phyloP scores from a whole-genome alignment of 495 filamentous ascomycete species.

The Chaetomium cochliodes region DNA sequence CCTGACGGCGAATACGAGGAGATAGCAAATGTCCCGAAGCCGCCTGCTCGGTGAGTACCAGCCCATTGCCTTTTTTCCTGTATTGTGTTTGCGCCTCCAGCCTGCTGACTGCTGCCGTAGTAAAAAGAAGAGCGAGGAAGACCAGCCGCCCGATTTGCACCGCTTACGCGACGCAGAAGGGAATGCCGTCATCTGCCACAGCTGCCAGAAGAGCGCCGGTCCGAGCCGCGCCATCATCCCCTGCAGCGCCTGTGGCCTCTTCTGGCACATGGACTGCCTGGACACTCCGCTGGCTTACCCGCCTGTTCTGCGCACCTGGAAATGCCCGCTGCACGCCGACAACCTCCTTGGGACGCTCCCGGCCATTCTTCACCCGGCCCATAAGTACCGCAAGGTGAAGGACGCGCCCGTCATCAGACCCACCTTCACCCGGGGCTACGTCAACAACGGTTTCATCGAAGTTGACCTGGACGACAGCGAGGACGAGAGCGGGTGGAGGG shows the following conservation, averaged over 20 bases:
- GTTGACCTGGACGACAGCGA: conserved; percentile 63
- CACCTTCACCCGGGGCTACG: conserved; percentile 56
- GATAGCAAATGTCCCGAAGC: conserved; percentile 39
- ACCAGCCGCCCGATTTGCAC: conserved; percentile 61
- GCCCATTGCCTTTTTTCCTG: conserved; percentile 17
- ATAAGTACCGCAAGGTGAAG: conserved; percentile 55
- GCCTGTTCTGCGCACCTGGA: conserved; percentile 72
- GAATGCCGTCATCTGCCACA: conserved; percentile 66
- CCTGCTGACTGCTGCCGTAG: conserved; percentile 33
- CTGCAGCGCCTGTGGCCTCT: conserved; percentile 75
- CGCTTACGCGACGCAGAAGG: conserved; percentile 65
- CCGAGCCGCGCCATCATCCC: conserved; percentile 65
- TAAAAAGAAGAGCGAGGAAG: conserved; percentile 60
- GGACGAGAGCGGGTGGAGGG: conserved; percentile 40
- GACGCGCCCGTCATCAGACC: conserved; percentile 45
- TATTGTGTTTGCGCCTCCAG: conserved; percentile 23
- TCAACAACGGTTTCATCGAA: conserved; percentile 78
- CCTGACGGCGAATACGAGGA: conserved; percentile 79
- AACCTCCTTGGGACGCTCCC: conserved; percentile 47
- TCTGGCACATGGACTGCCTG: conserved; percentile 90
- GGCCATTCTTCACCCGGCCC: conserved; percentile 45
- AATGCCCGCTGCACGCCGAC: conserved; percentile 83
- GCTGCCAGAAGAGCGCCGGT: conserved; percentile 60
- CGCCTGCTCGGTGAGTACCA: conserved; percentile 36
- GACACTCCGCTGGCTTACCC: conserved; percentile 78